These are phyloP conservation scores for Aureobasidium sp. DNA, from an alignment of 2,329 filamentous ascomycete genomes.

Conservation along the genomic window DNA sequence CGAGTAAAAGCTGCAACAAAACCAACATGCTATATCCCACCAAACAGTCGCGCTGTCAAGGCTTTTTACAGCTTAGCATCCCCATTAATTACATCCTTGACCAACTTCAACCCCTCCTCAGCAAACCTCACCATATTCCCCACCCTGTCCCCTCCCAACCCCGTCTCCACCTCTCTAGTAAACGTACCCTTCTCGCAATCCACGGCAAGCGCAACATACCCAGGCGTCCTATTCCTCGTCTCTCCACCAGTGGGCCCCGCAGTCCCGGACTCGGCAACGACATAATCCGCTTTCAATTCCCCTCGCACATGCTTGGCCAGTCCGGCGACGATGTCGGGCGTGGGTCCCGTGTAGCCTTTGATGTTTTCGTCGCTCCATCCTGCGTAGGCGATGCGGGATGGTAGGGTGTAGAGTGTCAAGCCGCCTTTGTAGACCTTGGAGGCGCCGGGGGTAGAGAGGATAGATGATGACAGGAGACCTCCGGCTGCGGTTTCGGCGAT, in stretches of 20 bases:
- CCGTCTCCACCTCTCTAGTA: slow-evolving; percentile 49
- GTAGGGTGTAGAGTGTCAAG: slow-evolving; percentile 53
- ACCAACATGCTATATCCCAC: neutral
- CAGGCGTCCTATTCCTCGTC: slow-evolving; percentile 50
- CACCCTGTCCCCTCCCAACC: slow-evolving; percentile 43
- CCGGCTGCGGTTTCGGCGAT: slow-evolving; percentile 57
- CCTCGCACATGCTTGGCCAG: slow-evolving; percentile 48
- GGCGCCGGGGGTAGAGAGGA: slow-evolving; percentile 52
- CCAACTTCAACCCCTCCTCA: slow-evolving; percentile 45
- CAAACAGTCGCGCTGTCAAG: too few relatives aligned
- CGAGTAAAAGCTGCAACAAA: neutral
- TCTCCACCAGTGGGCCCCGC: slow-evolving; percentile 54
- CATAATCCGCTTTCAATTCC: slow-evolving; percentile 49
- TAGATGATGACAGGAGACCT: slow-evolving; percentile 50
- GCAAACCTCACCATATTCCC: slow-evolving; percentile 57
- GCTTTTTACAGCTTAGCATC: slow-evolving; percentile 31
- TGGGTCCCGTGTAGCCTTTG: slow-evolving; percentile 50
- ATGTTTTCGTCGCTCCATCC: slow-evolving; percentile 50
- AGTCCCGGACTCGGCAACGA: slow-evolving; percentile 51
- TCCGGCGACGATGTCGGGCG: slow-evolving; percentile 46
- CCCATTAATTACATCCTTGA: slow-evolving; percentile 47
- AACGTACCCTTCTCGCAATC: slow-evolving; percentile 42
- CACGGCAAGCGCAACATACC: slow-evolving; percentile 57
- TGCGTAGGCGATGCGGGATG: slow-evolving; percentile 48
- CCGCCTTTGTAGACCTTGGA: slow-evolving; percentile 52